Base-by-base conservation (phyloP, 164 flowering plant species). In the Akebia trifoliata region DNA sequence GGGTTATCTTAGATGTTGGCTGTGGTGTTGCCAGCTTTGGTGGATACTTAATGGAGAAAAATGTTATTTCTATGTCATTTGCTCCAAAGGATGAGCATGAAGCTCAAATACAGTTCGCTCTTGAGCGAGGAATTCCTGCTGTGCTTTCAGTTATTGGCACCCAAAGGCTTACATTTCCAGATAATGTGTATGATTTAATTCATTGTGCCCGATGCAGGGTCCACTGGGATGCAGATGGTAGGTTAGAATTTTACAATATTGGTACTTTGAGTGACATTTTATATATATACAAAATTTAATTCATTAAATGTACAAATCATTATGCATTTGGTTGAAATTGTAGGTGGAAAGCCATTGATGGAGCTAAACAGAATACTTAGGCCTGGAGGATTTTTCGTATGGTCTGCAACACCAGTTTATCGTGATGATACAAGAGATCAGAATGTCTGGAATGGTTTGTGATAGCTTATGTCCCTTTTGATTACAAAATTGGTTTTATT, bases 1-100 rank as follows among this genome's bases (percentile, higher is more conserved):
- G 97, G 59, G 94, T 90, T 51, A 53, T 82, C 60, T 65, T 93
- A 64, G 98, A 93, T 63, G 95, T 89, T 66, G 98, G 98, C 46
- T 89, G 97, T 70, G 97, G 98, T 44, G 99, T 93, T 63, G 99
- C 99, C 42, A 93, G 99, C 81, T 93, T 90, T 72, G 99, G 99
- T 56, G 99, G 96, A 29, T 72, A 74, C 73, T 73, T 93, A 65
- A 71, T 90, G 69, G 94, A 93, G 50, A 83, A 64, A 76, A 66
- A 69, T 77, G 97, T 87, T 18, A 64, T 90, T 57, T 81, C 97
- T 37, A 87, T 93, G 94, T 93, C 99, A 53, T 74, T 93, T 61
- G 97, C 97, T 18, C 97, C 99, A 50, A 93, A 90, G 64, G 99
- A 93, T 69, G 95, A 85, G 69, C 99, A 93, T 60, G 97, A 93